phyloP scores from a whole-genome alignment of 352 stramenopile species.

The Globisporangium parvum region DNA sequence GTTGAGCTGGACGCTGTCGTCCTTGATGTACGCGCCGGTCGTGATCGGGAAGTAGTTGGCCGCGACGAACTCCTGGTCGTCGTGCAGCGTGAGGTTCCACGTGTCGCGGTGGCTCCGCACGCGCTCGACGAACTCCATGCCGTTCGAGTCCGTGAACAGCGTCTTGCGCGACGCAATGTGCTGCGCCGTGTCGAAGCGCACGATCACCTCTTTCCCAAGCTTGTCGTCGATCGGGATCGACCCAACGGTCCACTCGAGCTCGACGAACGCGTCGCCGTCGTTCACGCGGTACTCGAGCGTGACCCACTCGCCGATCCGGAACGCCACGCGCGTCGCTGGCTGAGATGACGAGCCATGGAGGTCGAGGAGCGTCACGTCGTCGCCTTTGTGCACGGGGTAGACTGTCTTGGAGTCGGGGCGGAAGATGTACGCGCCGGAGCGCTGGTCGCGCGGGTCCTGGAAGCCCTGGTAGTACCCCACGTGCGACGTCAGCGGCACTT shows the following conservation, averaged over 20 bases:
- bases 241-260: slow-evolving; percentile 93
- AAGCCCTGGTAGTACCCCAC: slow-evolving; percentile 68
- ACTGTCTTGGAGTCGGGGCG: slow-evolving; percentile 79
- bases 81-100: slow-evolving; percentile 84
- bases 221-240: slow-evolving; percentile 67
- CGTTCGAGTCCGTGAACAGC: slow-evolving; percentile 95
- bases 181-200: slow-evolving; percentile 75
- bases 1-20: slow-evolving; percentile 75
- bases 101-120: slow-evolving; percentile 85
- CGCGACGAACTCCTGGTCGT: slow-evolving; percentile 90
- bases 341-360: too few relatives aligned
- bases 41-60: slow-evolving; percentile 99
- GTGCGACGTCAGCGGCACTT: slow-evolving; percentile 38
- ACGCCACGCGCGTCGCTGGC: slow-evolving; percentile 39
- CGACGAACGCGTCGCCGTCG: slow-evolving; percentile 79
- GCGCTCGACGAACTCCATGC: slow-evolving; percentile 90
- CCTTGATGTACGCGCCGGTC: slow-evolving; percentile 91
- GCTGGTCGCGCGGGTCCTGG: slow-evolving; percentile 43
- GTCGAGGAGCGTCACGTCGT: slow-evolving; percentile 38
- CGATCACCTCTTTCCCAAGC: slow-evolving; percentile 95
- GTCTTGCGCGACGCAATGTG: slow-evolving; percentile 43
- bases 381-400: slow-evolving; percentile 27
- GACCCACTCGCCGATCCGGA: slow-evolving; percentile 85
- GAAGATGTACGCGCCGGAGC: slow-evolving; percentile 97
- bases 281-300: slow-evolving; percentile 89